These are phyloP conservation scores for Sphagnum magellanicum DNA, from an alignment of 228 moss, liverwort and hornwort species.

Conservation along the genomic window DNA sequence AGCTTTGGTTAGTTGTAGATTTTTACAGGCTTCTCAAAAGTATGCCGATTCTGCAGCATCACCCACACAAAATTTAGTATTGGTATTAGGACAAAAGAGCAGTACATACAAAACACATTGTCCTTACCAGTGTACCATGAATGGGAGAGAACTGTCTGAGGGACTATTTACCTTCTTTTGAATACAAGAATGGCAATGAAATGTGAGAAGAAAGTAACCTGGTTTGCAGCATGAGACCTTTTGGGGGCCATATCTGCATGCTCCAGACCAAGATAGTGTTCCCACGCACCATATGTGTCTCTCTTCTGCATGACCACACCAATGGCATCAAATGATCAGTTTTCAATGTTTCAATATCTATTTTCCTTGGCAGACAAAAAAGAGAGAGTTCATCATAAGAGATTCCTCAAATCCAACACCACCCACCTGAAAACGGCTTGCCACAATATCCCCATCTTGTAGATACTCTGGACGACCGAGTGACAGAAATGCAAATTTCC, in stretches of 20 bases:
- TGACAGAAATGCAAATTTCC: slow-evolving; percentile 56
- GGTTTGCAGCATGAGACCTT: slow-evolving; percentile 83
- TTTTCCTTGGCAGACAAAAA: no score
- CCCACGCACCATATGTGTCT: slow-evolving; percentile 99
- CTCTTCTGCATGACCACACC: slow-evolving; percentile 51
- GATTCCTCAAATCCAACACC: no score
- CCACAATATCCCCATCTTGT: slow-evolving; percentile 51
- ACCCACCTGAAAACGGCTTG: slow-evolving; percentile 51
- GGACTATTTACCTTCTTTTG: no score
- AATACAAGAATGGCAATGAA: no score
- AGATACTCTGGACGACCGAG: slow-evolving; percentile 54
- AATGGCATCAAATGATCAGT: not conserved
- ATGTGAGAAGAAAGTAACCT: slow-evolving; percentile 26
- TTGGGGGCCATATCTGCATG: slow-evolving; percentile 98
- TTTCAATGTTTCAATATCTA: no score
- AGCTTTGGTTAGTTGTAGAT: slow-evolving; percentile 48
- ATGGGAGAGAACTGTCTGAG: no score
- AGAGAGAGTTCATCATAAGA: no score
- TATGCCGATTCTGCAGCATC: slow-evolving; percentile 49
- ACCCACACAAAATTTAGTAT: no score
- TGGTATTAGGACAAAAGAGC: no score
- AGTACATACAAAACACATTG: no score
- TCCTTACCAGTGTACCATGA: no score
- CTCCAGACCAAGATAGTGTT: slow-evolving; percentile 97
- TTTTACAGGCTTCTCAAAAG: slow-evolving; percentile 6